Evolutionary conservation across 208 protist genomes (phyloP).

Genomic region (Crithidia thermophila): DNA sequence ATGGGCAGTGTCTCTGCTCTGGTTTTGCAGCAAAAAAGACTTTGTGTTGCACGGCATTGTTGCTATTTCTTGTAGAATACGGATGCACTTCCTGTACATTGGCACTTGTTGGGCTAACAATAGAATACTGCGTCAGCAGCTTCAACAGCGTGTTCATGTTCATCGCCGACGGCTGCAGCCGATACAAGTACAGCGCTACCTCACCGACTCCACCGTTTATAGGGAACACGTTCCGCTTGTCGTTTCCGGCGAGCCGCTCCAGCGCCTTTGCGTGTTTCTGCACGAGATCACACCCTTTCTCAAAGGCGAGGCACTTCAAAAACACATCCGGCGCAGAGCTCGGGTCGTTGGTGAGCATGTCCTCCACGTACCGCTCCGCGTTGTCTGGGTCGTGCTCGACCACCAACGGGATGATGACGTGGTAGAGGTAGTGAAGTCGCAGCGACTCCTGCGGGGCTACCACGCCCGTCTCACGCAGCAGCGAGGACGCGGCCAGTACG

Average conservation of each 20-base stretch:
- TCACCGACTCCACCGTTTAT: constrained; percentile 9
- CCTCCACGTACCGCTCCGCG: constrained; percentile 41
- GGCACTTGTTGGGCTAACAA: neutral
- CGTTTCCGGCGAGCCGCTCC: neutral
- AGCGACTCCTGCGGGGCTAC: constrained; percentile 3
- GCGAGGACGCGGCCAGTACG: constrained; percentile 31
- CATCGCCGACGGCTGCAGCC: constrained; percentile 54
- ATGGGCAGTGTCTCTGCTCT: neutral
- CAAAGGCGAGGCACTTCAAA: constrained; percentile 55
- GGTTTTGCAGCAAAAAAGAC: neutral
- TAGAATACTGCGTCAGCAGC: constrained; percentile 28
- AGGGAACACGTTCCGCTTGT: neutral
- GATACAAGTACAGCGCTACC: constrained; percentile 45
- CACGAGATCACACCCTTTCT: constrained; percentile 39
- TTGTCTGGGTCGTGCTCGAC: constrained; percentile 46
- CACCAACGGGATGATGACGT: constrained; percentile 77
- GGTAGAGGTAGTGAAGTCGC: constrained; percentile 68
- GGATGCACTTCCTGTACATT: neutral
- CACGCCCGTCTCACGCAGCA: constrained; percentile 30
- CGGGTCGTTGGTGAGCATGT: constrained; percentile 68
- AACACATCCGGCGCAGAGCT: constrained; percentile 67
- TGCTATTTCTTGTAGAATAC: no score
- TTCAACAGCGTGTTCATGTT: constrained; percentile 76
- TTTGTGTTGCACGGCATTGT: no score
- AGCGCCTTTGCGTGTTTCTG: constrained; percentile 20